phyloP scores from a whole-genome alignment of 805 yeast genomes.

The Millerago galiae region DNA sequence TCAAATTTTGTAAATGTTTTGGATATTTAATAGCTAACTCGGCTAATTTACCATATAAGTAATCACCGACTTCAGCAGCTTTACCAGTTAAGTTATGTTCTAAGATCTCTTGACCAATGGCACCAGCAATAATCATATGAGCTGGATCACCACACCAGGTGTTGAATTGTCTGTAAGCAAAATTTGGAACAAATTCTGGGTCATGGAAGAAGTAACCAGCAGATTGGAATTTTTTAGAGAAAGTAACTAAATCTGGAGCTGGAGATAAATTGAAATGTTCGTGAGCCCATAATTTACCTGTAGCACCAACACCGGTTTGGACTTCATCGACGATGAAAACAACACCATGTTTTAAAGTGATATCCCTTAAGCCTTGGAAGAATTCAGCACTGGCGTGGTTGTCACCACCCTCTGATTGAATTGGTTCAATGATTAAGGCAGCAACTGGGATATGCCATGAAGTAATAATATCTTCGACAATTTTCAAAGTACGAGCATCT shows the following conservation, averaged over 20 bases:
- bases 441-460: conserved; percentile 77
- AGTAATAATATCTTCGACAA: conserved; percentile 64
- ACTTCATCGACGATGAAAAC: conserved; percentile 79
- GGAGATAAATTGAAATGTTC: conserved; percentile 73
- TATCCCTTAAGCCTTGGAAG: conserved; percentile 78
- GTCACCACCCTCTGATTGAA: conserved; percentile 90
- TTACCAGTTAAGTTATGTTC: conserved; percentile 52
- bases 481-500: conserved; percentile 73
- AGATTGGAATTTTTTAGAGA: conserved; percentile 83
- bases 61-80: conserved; percentile 58
- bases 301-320: conserved; percentile 86
- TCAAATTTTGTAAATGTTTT: conserved; percentile 42
- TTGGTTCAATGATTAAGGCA: conserved; percentile 85
- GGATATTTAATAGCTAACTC: conserved; percentile 51
- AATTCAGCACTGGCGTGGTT: conserved; percentile 73
- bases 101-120: conserved; percentile 59
- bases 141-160: conserved; percentile 95
- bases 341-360: conserved; percentile 64
- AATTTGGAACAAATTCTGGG: conserved; percentile 64
- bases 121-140: conserved; percentile 66
- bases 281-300: conserved; percentile 84
- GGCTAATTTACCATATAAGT: conserved; percentile 53
- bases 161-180: conserved; percentile 86
- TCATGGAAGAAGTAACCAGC: conserved; percentile 82
- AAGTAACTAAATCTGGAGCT: conserved; percentile 79